Conservation (phyloP, 2,329 filamentous ascomycete species). For the Ophiognomonia clavigignenti-juglandacearum region DNA sequence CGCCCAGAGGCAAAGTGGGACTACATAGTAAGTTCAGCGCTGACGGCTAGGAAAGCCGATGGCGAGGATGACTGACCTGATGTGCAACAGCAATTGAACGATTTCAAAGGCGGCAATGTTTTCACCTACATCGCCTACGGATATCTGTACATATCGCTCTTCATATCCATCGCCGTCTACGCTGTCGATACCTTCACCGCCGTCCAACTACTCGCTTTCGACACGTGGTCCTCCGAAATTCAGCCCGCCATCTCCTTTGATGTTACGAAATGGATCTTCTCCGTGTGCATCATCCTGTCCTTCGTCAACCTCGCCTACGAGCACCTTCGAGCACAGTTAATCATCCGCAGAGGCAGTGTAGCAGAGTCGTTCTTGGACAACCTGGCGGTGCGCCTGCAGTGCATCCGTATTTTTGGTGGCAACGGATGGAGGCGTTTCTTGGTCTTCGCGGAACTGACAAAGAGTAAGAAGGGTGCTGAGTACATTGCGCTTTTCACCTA, state of each 20-base stretch:
- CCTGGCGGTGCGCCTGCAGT: slow-evolving; percentile 79
- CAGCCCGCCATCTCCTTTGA: slow-evolving; percentile 70
- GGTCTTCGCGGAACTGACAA: slow-evolving; percentile 88
- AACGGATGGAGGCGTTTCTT: slow-evolving; percentile 85
- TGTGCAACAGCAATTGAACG: slow-evolving; percentile 43
- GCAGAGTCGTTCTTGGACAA: slow-evolving; percentile 89
- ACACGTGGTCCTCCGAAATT: slow-evolving; percentile 83
- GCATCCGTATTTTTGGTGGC: slow-evolving; percentile 64
- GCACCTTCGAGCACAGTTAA: slow-evolving; percentile 71
- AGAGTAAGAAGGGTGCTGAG: slow-evolving; percentile 84
- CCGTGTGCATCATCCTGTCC: slow-evolving; percentile 84
- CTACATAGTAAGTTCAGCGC: slow-evolving; percentile 64
- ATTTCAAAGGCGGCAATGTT: slow-evolving; percentile 82
- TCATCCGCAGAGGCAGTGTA: slow-evolving; percentile 80
- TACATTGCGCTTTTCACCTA: slow-evolving; percentile 90
- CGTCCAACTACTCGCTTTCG: slow-evolving; percentile 82
- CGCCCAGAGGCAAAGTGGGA: slow-evolving; percentile 90
- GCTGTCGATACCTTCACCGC: slow-evolving; percentile 89
- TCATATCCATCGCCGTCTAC: slow-evolving; percentile 80
- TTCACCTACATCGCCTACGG: slow-evolving; percentile 74
- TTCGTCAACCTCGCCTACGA: slow-evolving; percentile 78
- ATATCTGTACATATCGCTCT: slow-evolving; percentile 75
- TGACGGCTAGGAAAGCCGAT: background rate
- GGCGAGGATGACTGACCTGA: background rate
- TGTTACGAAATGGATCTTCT: slow-evolving; percentile 92